phyloP scores from a whole-genome alignment of 2,329 filamentous ascomycete species.

The Curvularia sp. region DNA sequence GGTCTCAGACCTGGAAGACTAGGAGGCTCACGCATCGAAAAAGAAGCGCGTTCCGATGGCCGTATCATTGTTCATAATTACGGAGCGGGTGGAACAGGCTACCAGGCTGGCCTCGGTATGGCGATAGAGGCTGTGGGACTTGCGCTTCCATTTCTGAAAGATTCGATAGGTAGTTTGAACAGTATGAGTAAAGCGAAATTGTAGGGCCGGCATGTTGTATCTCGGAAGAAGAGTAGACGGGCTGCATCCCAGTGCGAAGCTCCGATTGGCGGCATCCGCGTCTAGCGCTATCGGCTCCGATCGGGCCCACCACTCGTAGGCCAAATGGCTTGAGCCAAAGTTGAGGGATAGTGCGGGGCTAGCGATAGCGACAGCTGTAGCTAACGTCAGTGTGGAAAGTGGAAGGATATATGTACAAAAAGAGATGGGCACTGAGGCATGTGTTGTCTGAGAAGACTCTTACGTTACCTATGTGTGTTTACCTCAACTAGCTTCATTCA shows the following conservation, averaged over 20 bases:
- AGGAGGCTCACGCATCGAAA: slow-evolving; percentile 27
- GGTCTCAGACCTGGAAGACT: slow-evolving; percentile 25
- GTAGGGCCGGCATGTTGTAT: not conserved
- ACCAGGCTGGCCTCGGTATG: slow-evolving; percentile 30
- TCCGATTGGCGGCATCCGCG: not conserved
- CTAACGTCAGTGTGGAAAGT: not conserved
- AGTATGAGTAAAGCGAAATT: not conserved
- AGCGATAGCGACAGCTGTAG: not conserved
- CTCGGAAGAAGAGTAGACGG: not conserved
- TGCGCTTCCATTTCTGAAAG: not conserved
- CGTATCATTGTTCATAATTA: slow-evolving; percentile 27
- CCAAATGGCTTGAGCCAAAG: not conserved
- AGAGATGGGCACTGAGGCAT: not conserved
- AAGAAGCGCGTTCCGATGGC: slow-evolving; percentile 4
- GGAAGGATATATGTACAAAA: not conserved
- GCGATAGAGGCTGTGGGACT: slow-evolving; percentile 21
- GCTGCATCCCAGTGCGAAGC: not conserved
- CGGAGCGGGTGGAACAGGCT: slow-evolving; percentile 26
- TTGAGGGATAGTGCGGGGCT: not conserved
- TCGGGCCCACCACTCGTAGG: not conserved
- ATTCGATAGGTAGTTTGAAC: not conserved
- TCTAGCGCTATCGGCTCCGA: not conserved
- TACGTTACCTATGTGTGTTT: not conserved
- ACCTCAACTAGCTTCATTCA: not conserved
- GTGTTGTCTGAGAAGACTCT: not conserved